Percentiles rank a stretch among this genome's conserved stretches.
Evolutionary conservation across 441 rosid genomes (phyloP).

Genomic region (Pelargonium fulgidum): DNA sequence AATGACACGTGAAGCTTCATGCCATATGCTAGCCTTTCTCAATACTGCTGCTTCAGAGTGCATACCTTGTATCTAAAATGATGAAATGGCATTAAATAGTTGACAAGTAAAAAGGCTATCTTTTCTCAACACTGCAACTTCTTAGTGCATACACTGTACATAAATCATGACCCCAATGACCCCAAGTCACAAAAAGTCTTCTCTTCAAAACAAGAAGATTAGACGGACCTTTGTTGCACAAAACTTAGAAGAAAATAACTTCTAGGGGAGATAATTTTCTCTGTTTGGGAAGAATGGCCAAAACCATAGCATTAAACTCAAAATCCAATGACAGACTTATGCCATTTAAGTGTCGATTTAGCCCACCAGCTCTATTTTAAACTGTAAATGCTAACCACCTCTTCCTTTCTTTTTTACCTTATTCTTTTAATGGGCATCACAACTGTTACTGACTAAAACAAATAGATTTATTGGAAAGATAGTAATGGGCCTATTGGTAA

Average conservation of each 20-base stretch:
- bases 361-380: not conserved
- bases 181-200: not conserved
- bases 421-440: not conserved
- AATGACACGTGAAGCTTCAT: constrained; percentile 78
- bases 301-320: not conserved
- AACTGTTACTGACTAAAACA: not conserved
- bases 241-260: no score
- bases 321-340: not conserved
- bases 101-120: not conserved
- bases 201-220: not conserved
- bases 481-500: no score
- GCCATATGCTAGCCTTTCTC: constrained; percentile 73
- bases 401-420: not conserved
- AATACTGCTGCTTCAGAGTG: constrained; percentile 58
- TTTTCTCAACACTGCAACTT: no score
- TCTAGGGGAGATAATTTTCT: no score
- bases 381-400: not conserved
- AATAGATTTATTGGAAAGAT: not conserved
- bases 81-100: not conserved
- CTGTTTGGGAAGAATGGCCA: not conserved
- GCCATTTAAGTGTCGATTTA: not conserved
- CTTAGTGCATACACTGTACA: no score
- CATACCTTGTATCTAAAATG: constrained; percentile 83
- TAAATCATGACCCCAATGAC: not conserved
- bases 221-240: no score